phyloP scores from a whole-genome alignment of 176 grass and related monocot genomes.

The Carex myosuroides region DNA sequence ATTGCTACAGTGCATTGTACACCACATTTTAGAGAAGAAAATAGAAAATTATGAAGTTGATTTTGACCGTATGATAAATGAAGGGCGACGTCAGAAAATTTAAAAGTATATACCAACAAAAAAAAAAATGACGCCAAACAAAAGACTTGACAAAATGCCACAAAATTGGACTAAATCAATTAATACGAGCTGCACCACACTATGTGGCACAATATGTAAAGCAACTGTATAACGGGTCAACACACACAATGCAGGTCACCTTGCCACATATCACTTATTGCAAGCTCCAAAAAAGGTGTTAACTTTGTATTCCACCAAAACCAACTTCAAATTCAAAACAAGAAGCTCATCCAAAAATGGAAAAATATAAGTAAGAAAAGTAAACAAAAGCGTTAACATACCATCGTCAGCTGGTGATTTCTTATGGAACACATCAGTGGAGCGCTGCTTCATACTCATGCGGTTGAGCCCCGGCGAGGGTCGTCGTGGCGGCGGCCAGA shows the following conservation, averaged over 20 bases:
- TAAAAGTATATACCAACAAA: neutral
- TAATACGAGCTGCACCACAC: neutral
- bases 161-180: neutral
- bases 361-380: neutral
- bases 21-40: neutral
- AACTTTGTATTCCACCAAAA: neutral
- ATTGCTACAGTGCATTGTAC: neutral
- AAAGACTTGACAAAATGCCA: neutral
- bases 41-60: neutral
- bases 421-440: conserved; percentile 38
- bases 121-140: neutral
- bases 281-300: neutral
- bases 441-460: conserved; percentile 54
- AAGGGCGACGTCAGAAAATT: neutral
- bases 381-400: conserved; percentile 3
- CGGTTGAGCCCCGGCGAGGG: conserved; percentile 37
- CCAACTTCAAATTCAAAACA: neutral
- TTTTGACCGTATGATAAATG: neutral
- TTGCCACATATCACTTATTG: neutral
- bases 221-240: neutral
- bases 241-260: neutral
- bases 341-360: neutral
- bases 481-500: conserved; percentile 28
- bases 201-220: neutral
- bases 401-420: conserved; percentile 50